These are phyloP conservation scores for Penicillium corylophilum DNA, from an alignment of 2,329 filamentous ascomycete species.

Conservation along the genomic window DNA sequence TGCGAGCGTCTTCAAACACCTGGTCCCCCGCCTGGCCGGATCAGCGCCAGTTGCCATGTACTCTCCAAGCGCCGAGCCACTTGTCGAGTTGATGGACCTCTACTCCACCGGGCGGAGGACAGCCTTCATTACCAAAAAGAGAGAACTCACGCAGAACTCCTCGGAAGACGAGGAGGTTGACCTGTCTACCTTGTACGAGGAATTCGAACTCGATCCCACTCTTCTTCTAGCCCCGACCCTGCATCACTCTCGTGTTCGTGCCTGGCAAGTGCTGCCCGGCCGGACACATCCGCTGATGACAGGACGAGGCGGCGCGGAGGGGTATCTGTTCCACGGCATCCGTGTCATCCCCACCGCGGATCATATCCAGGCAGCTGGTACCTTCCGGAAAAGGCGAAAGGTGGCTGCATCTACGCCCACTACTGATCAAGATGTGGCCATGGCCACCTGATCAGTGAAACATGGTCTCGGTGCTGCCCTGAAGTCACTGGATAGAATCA, in stretches of 20 bases:
- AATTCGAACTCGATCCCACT: conserved; percentile 86
- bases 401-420: conserved; percentile 37
- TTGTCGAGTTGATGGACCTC: conserved; percentile 74
- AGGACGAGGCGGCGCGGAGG: conserved; percentile 79
- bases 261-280: conserved; percentile 89
- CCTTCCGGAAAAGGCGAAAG: conserved; percentile 65
- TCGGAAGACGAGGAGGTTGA: conserved; percentile 16
- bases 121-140: conserved; percentile 59
- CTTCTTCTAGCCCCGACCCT: conserved; percentile 75
- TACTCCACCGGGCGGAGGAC: conserved; percentile 78
- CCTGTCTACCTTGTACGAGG: conserved; percentile 46
- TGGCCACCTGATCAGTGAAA: conserved; percentile 21
- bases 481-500: conserved; percentile 3
- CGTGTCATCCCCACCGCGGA: conserved; percentile 77
- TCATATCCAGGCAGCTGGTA: conserved; percentile 78
- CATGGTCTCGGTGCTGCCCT: not conserved
- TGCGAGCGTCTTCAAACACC: conserved; percentile 68
- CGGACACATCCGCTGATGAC: conserved; percentile 96
- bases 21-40: conserved; percentile 76
- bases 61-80: conserved; percentile 74
- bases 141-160: conserved; percentile 23
- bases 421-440: conserved; percentile 31
- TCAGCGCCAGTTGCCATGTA: conserved; percentile 86
- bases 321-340: conserved; percentile 83
- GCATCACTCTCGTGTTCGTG: conserved; percentile 74